Evolutionary conservation across 1,284 basidiomycete genomes (phyloP).

Genomic region (Tilletia horrida): DNA sequence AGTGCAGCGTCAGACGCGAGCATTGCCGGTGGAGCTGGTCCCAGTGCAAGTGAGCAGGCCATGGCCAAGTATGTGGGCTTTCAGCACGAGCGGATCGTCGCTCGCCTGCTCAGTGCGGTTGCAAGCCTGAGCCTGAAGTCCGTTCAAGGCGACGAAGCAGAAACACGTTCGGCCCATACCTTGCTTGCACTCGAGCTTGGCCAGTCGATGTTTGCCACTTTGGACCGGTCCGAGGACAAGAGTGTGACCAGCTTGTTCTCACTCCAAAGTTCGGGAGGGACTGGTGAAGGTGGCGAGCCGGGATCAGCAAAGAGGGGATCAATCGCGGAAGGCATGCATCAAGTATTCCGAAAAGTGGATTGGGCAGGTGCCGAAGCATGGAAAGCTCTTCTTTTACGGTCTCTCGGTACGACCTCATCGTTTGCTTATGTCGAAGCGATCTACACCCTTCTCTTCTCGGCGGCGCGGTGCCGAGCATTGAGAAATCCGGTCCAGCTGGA

Average conservation of each 20-base stretch:
- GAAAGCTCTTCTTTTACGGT: not conserved
- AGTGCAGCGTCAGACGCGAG: not conserved
- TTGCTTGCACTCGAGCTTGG: slow-evolving; percentile 8
- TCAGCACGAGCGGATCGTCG: slow-evolving; percentile 16
- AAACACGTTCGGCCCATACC: not conserved
- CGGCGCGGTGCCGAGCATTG: slow-evolving; percentile 35
- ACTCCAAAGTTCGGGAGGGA: not conserved
- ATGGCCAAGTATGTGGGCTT: slow-evolving; percentile 21
- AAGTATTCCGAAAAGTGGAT: slow-evolving; percentile 11
- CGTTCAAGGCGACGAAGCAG: not conserved
- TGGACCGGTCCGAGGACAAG: slow-evolving; percentile 13
- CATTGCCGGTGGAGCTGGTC: not conserved
- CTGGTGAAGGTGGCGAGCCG: not conserved
- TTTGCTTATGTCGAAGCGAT: slow-evolving; percentile 38
- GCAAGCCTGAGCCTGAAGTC: slow-evolving; percentile 4
- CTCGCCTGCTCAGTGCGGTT: slow-evolving; percentile 2
- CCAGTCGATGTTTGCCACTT: not conserved
- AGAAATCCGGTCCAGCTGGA: slow-evolving; percentile 26
- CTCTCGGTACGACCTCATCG: not conserved
- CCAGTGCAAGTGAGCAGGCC: slow-evolving; percentile 16
- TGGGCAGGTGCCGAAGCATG: slow-evolving; percentile 13
- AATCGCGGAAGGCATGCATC: not conserved
- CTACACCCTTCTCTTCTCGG: slow-evolving; percentile 35
- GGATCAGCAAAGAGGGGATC: not conserved
- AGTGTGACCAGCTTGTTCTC: slow-evolving; percentile 11